A percentile compares a stretch with the other conserved stretches of the same genome.
phyloP scores from a whole-genome alignment of 768 basidiomycete genomes.

The Pisolithus sp. region DNA sequence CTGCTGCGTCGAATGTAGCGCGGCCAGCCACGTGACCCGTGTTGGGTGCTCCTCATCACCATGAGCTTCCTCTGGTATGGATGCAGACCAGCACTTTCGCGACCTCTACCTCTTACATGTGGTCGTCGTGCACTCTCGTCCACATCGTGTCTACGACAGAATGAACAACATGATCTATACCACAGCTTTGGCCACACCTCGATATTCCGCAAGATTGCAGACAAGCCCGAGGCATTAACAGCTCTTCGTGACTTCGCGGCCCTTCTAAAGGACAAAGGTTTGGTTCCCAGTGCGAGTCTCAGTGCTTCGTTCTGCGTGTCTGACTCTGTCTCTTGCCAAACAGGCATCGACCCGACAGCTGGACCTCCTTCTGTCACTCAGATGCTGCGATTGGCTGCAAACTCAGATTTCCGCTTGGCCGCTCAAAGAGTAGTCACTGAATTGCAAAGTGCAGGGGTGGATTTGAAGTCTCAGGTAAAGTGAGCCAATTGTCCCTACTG shows the following conservation, averaged over 20 bases:
- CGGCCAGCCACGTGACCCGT: constrained; percentile 12
- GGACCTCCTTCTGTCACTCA: constrained; percentile 45
- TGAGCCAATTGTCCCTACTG: not conserved
- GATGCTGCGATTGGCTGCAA: constrained; percentile 49
- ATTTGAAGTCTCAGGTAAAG: constrained; percentile 48
- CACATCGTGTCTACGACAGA: constrained; percentile 24
- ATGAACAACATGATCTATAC: constrained; percentile 30
- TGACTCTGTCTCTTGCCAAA: not conserved
- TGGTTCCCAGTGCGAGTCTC: constrained; percentile 9
- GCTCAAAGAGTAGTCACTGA: constrained; percentile 42
- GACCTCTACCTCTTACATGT: constrained; percentile 4
- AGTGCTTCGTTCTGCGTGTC: not conserved
- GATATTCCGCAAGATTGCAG: constrained; percentile 41
- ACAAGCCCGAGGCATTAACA: constrained; percentile 43
- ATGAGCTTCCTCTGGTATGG: constrained; percentile 18
- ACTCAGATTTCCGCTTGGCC: constrained; percentile 45
- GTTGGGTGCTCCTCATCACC: not conserved
- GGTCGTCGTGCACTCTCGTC: constrained; percentile 25
- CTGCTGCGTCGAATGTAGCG: constrained; percentile 4
- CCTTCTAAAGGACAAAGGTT: constrained; percentile 45
- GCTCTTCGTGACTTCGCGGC: constrained; percentile 42
- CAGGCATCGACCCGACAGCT: constrained; percentile 44
- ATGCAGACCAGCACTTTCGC: constrained; percentile 13
- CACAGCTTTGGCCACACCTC: constrained; percentile 40
- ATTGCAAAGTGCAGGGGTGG: constrained; percentile 54